Evolutionary conservation across 2,329 filamentous ascomycete genomes (phyloP).

Genomic region (Nigrograna mackinnonii): DNA sequence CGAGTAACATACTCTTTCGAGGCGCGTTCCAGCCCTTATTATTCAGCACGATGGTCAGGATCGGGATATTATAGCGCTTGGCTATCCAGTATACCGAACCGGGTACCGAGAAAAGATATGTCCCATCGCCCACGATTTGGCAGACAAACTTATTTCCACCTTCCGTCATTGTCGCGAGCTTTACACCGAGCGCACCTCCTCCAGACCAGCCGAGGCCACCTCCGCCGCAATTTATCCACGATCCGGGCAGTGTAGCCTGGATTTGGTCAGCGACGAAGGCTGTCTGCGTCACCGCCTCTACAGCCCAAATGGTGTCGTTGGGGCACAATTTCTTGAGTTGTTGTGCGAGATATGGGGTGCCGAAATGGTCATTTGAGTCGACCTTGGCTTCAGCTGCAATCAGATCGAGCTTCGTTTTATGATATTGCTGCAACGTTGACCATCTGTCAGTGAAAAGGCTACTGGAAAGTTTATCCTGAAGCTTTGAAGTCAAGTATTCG

Average conservation of each 20-base stretch:
- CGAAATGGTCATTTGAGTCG: conserved; percentile 64
- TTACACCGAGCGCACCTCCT: conserved; percentile 74
- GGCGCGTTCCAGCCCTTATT: conserved; percentile 75
- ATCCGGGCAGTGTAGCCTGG: conserved; percentile 67
- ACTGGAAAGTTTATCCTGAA: conserved; percentile 42
- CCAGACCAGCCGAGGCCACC: conserved; percentile 82
- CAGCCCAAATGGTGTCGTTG: conserved; percentile 70
- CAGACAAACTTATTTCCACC: conserved; percentile 44
- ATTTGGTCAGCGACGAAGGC: conserved; percentile 71
- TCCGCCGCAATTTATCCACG: conserved; percentile 81
- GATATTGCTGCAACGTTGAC: conserved; percentile 58
- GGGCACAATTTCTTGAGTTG: conserved; percentile 63
- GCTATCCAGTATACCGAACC: conserved; percentile 71
- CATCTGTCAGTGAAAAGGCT: conserved; percentile 52
- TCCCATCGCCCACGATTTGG: conserved; percentile 67
- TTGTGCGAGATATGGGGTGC: conserved; percentile 60
- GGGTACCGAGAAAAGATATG: conserved; percentile 68
- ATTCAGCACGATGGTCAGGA: conserved; percentile 69
- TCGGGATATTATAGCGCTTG: conserved; percentile 66
- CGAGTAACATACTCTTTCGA: conserved; percentile 62
- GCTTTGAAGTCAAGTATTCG: conserved; percentile 56
- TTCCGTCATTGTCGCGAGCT: conserved; percentile 65
- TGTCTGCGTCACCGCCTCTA: conserved; percentile 79
- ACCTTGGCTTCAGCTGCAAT: conserved; percentile 63
- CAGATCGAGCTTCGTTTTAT: conserved; percentile 61